Evolutionary conservation across 164 flowering plant genomes (phyloP).

Genomic region (Nymphaea thermarum): DNA sequence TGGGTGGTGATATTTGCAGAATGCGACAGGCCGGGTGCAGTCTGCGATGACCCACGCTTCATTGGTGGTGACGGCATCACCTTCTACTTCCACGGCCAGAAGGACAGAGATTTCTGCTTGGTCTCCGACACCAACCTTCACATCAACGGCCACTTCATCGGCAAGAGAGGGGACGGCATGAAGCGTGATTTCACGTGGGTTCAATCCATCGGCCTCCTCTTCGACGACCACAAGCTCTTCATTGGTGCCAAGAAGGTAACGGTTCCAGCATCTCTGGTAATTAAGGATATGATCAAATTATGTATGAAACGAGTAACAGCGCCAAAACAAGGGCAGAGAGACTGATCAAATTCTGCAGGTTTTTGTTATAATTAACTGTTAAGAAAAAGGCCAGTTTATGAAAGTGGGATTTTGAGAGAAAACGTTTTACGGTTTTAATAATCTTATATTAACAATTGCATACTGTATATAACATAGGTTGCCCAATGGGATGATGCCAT

Average conservation of each 20-base stretch:
- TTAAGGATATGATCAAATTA: too few relatives aligned
- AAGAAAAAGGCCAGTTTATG: too few relatives aligned
- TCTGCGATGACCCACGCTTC: constrained; percentile 23
- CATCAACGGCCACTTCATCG: constrained; percentile 25
- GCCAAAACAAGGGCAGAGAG: too few relatives aligned
- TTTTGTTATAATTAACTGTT: too few relatives aligned
- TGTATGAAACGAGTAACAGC: too few relatives aligned
- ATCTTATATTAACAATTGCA: too few relatives aligned
- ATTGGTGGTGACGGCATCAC: constrained; percentile 26
- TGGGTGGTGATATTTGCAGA: not conserved
- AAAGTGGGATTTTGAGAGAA: too few relatives aligned
- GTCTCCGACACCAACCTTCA: constrained; percentile 20
- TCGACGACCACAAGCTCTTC: constrained; percentile 9
- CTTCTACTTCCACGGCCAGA: constrained; percentile 26
- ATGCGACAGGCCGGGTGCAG: constrained; percentile 17
- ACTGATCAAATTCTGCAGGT: too few relatives aligned
- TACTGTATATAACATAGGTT: not conserved
- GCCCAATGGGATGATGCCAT: constrained; percentile 13
- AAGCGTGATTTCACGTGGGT: constrained; percentile 21
- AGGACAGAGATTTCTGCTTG: constrained; percentile 19
- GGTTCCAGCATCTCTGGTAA: too few relatives aligned
- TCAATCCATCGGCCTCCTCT: constrained; percentile 15
- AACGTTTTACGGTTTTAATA: too few relatives aligned
- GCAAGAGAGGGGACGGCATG: constrained; percentile 8
- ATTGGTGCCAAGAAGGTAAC: constrained; percentile 19